Evolutionary conservation across 1,139 yeast species (phyloP), one percentile per base, ranked within the genome.

Genomic region (Starmera stellimalicola): DNA sequence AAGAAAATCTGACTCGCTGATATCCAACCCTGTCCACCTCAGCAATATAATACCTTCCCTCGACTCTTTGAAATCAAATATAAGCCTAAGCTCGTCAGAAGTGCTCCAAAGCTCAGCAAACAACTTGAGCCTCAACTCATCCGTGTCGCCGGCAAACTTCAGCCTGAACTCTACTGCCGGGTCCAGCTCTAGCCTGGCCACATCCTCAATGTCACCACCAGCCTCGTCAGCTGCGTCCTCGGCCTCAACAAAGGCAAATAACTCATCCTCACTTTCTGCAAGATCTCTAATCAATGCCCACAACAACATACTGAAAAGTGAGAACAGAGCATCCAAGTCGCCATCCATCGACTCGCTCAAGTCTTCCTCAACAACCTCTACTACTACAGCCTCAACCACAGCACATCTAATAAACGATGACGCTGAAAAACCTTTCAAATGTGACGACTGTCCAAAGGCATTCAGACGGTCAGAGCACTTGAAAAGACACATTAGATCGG

Each of bases 381-480:
- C 34, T 16, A 19, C 35, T 17, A 17, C 32, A 17, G n/a, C 37
- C 10, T 17, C 33, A 1, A 30, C 24, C 12, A 18, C 14, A 11
- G 8, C 7, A 15, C 15, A 9, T 18, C 7, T 6, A 11, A 3
- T 16, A 9, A 34, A 17, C 11, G 55, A 48, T 17, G 54, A 48
- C 20, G 52, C 45, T 19, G 58, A 48, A 17, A 61, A 60, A 40
- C 62, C 63, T 16, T 62, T 61, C 48, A 55, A 57, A 38, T 62
- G 67, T 38, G 45, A 47, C 7, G 47, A 52, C 14, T 62, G 68
- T 44, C 45, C 51, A 29, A 60, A 59, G 38, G 54, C 58, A 27
- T 82, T 82, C 60, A 73, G 81, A 50, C 68, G 94, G 40, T 81
- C 78, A 47, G 94, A 82, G 51, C 94, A 82, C 53, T 64, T 82